Evolutionary conservation across 2,329 filamentous ascomycete species (phyloP), one percentile per base, ranked within the genome.

Genomic region (Xenoacremonium recifei): DNA sequence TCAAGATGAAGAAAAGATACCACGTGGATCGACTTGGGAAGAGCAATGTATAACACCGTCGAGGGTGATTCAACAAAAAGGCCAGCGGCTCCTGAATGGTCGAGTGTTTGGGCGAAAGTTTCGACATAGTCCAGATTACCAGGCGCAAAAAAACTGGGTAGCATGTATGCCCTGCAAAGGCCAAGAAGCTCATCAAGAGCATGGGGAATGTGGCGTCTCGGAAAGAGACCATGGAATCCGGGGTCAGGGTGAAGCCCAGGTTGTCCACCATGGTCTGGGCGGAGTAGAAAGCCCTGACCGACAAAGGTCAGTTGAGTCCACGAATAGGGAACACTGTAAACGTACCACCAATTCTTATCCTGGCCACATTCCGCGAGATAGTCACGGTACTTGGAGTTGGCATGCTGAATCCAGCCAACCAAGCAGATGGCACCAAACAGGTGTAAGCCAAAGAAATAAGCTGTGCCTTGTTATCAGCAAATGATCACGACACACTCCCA

Each of bases 1-100:
- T 48, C 3, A 82, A 65, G 20, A 73, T 71, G 19, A 65, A 60
- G 3, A 77, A 65, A 0, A 83, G 68, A 50, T 73, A 75, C 77
- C 77, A 83, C 0, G 80, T 84, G 7, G 79, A 72, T n/a, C 64
- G 62, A 21, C 72, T 69, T 0, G 79, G 80, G 51, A 85, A 85
- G 4, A 85, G 70, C 3, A 80, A 71, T 4, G 78, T 83, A 53
- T 80, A 84, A 50, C 79, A 83, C 6, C 81, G 68, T 34, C 80
- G 71, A 0, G 80, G 82, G 56, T 85, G 78, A 38, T 83, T 73
- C 10, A 85, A 71, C 1, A 85, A 64, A 48, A 84, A 85, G 2
- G 66, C 61, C 0, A 84, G 61, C 0, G 75, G 60, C 25, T 74
- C 70, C 2, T 63, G 61, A 35, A 68, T 70, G 1, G 60, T 53